Evolutionary conservation across 2,329 filamentous ascomycete genomes (phyloP).

Genomic region (Penicillium sp.): DNA sequence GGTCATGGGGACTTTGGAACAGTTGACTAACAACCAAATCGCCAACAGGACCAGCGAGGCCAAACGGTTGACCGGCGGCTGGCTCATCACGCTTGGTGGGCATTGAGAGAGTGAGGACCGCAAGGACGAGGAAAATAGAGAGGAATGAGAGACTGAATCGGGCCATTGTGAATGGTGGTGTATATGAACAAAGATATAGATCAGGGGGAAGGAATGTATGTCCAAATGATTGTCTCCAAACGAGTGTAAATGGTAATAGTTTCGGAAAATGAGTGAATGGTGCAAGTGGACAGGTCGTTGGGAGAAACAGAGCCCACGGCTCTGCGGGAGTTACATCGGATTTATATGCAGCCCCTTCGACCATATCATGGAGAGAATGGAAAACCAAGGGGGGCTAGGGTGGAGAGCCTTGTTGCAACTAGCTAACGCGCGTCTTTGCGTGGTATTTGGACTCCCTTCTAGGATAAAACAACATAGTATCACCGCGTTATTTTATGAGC

Average conservation of each 20-base stretch:
- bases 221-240: conserved; percentile 11
- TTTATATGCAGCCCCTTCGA: conserved; percentile 21
- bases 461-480: not conserved
- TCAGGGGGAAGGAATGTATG: conserved; percentile 7
- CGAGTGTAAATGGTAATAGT: conserved; percentile 10
- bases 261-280: conserved; percentile 8
- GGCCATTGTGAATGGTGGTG: conserved; percentile 28
- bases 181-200: conserved; percentile 5
- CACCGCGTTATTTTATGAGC: not conserved
- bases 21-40: conserved; percentile 20
- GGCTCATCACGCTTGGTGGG: conserved; percentile 25
- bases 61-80: not conserved
- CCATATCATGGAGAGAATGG: conserved; percentile 4
- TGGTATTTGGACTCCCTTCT: not conserved
- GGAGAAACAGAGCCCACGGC: not conserved
- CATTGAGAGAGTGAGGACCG: conserved; percentile 30
- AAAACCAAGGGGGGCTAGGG: not conserved
- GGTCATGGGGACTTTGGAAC: not conserved
- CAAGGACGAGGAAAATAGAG: conserved; percentile 32
- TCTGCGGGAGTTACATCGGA: conserved; percentile 1
- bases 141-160: conserved; percentile 34
- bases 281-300: not conserved
- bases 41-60: conserved; percentile 14
- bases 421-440: not conserved
- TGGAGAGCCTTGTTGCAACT: not conserved